phyloP scores from a whole-genome alignment of 805 yeast species.

The Scheffersomyces stipitis region DNA sequence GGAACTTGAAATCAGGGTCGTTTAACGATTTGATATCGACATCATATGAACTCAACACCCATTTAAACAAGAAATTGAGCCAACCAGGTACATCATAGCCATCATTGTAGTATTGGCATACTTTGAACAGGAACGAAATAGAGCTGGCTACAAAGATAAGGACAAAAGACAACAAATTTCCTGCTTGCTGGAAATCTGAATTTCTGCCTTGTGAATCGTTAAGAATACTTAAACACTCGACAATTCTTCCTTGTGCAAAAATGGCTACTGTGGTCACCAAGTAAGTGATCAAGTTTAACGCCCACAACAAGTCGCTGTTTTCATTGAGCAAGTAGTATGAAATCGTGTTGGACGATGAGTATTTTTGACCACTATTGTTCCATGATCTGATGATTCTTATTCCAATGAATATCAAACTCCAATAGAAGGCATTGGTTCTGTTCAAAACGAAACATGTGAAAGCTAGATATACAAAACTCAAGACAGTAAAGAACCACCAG shows the following conservation, averaged over 20 bases:
- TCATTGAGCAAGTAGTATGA: conserved; percentile 38
- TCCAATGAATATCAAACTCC: conserved; percentile 23
- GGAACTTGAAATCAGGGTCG: conserved; percentile 8
- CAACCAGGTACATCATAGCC: conserved; percentile 53
- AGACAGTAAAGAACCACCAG: conserved; percentile 68
- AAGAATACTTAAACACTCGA: conserved; percentile 17
- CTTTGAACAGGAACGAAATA: conserved; percentile 53
- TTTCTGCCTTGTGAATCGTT: conserved; percentile 1
- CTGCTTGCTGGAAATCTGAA: conserved; percentile 13
- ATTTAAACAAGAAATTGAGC: conserved; percentile 22
- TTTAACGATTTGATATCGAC: conserved; percentile 17
- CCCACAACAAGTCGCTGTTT: conserved; percentile 45
- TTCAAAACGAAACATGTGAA: conserved; percentile 1
- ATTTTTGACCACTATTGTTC: conserved; percentile 90
- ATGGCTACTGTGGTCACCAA: conserved; percentile 16
- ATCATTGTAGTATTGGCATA: conserved; percentile 50
- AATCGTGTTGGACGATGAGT: conserved; percentile 39
- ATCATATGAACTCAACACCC: conserved; percentile 31
- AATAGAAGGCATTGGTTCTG: neutral
- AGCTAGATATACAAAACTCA: conserved; percentile 11
- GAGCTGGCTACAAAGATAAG: conserved; percentile 46
- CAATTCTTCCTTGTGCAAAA: conserved; percentile 24
- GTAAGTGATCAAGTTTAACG: conserved; percentile 43
- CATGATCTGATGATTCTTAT: conserved; percentile 72
- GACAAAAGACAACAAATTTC: conserved; percentile 42